These are phyloP conservation scores for Zea luxurians DNA, from an alignment of 176 grass and related monocot species.

Conservation along the genomic window DNA sequence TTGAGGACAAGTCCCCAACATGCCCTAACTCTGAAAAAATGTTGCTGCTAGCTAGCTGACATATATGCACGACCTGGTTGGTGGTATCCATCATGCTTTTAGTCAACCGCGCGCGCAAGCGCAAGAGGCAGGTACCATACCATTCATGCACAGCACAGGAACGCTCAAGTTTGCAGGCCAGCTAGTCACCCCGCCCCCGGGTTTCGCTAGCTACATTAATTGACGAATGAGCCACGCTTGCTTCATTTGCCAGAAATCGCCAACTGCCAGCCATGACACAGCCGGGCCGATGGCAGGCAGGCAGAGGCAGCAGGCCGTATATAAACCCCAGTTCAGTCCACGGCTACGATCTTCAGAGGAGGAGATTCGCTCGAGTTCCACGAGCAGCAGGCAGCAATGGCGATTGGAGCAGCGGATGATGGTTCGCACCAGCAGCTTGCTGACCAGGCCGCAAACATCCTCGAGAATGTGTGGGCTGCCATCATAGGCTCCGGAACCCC, in stretches of 20 bases:
- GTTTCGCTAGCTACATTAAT: slow-evolving; percentile 33
- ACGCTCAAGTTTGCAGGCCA: slow-evolving; percentile 30
- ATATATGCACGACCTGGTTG: too few relatives aligned
- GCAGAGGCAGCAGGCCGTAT: neutral
- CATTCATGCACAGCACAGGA: too few relatives aligned
- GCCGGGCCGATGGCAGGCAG: neutral
- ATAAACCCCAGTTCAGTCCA: slow-evolving; percentile 9
- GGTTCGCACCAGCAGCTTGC: neutral
- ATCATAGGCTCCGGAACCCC: slow-evolving; percentile 24
- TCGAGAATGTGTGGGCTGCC: slow-evolving; percentile 62
- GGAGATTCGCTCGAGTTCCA: neutral
- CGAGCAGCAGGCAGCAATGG: slow-evolving; percentile 30
- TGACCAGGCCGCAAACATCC: slow-evolving; percentile 18
- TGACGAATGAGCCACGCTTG: slow-evolving; percentile 23
- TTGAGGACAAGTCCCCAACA: too few relatives aligned
- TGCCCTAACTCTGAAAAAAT: too few relatives aligned
- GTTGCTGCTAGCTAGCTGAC: too few relatives aligned
- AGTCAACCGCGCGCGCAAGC: too few relatives aligned
- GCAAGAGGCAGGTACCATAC: too few relatives aligned
- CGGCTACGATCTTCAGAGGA: neutral
- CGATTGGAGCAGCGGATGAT: slow-evolving; percentile 34
- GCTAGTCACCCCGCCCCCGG: slow-evolving; percentile 38
- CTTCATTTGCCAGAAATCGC: slow-evolving; percentile 37
- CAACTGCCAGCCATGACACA: slow-evolving; percentile 41
- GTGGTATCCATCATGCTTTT: too few relatives aligned